phyloP scores from a whole-genome alignment of 192 early-diverging fungal genomes.

The Diversispora eburnea region DNA sequence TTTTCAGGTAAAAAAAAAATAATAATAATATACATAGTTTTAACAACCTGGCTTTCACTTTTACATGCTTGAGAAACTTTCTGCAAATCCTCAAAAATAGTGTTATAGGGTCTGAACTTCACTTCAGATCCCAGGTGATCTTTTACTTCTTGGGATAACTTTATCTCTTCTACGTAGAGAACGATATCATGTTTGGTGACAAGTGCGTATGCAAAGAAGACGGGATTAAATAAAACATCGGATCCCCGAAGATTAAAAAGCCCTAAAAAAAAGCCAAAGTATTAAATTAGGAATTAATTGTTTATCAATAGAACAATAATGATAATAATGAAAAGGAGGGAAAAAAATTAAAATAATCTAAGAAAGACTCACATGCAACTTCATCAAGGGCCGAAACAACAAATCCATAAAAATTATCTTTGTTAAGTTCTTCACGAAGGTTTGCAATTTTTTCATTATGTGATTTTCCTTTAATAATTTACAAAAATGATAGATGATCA shows the following conservation, averaged over 20 bases:
- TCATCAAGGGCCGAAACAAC: constrained; percentile 91
- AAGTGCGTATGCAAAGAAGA: constrained; percentile 90
- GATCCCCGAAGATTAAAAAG: constrained; percentile 95
- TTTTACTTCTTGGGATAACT: constrained; percentile 59
- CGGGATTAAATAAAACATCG: constrained; percentile 94
- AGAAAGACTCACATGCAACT: constrained; percentile 64
- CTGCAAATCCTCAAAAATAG: constrained; percentile 72
- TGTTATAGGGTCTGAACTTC: constrained; percentile 66
- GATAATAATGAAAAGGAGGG: too few species aligned
- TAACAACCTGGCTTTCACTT: constrained; percentile 38
- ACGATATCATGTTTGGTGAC: constrained; percentile 64
- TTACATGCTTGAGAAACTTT: constrained; percentile 37
- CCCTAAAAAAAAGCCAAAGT: constrained; percentile 32
- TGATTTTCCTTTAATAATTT: constrained; percentile 36
- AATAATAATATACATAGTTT: constrained; percentile 23
- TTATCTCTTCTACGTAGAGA: constrained; percentile 76
- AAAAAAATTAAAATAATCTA: too few species aligned
- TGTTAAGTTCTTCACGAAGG: constrained; percentile 63
- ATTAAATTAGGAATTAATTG: not conserved
- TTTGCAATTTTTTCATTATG: constrained; percentile 66
- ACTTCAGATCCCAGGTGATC: constrained; percentile 61
- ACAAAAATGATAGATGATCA: not conserved
- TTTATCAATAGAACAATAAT: too few species aligned
- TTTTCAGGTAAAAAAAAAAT: too few species aligned
- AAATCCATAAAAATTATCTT: constrained; percentile 66